These are phyloP conservation scores for Leccinellum luteum DNA, from an alignment of 768 basidiomycete species.

Conservation along the genomic window DNA sequence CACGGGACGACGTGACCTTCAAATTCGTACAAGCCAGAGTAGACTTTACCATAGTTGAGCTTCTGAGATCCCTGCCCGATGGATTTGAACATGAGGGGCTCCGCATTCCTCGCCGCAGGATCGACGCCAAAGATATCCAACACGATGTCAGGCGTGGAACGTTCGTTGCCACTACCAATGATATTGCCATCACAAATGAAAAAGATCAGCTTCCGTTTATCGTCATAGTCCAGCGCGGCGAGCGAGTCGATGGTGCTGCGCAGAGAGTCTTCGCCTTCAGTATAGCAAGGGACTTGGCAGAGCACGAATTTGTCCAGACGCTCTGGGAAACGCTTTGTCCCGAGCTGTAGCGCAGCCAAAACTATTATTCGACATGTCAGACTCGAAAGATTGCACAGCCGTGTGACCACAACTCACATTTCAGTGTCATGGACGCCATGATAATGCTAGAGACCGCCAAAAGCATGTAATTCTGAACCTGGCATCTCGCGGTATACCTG, in stretches of 20 bases:
- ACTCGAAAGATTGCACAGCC: not conserved
- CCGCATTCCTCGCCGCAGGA: conserved; percentile 57
- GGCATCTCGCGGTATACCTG: conserved; percentile 51
- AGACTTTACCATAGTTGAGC: conserved; percentile 69
- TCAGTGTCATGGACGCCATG: conserved; percentile 53
- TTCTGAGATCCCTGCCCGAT: conserved; percentile 65
- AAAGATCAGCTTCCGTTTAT: conserved; percentile 67
- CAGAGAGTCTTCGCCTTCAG: conserved; percentile 67
- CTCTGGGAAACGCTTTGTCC: conserved; percentile 59
- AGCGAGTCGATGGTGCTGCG: conserved; percentile 69
- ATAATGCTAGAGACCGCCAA: conserved; percentile 54
- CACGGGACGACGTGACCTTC: conserved; percentile 69
- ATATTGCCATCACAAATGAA: conserved; percentile 71
- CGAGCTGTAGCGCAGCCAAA: conserved; percentile 61
- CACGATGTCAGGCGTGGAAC: conserved; percentile 63
- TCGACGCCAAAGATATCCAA: conserved; percentile 68
- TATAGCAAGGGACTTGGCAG: conserved; percentile 69
- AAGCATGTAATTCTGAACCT: conserved; percentile 60
- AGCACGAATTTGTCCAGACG: conserved; percentile 68
- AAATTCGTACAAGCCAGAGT: conserved; percentile 69
- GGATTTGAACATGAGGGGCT: conserved; percentile 67
- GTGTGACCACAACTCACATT: conserved; percentile 45
- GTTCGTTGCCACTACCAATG: conserved; percentile 66
- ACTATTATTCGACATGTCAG: conserved; percentile 37
- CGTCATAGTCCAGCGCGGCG: conserved; percentile 62